These are phyloP conservation scores for Xylaria sp. DNA, from an alignment of 2,329 filamentous ascomycete species.

Conservation along the genomic window DNA sequence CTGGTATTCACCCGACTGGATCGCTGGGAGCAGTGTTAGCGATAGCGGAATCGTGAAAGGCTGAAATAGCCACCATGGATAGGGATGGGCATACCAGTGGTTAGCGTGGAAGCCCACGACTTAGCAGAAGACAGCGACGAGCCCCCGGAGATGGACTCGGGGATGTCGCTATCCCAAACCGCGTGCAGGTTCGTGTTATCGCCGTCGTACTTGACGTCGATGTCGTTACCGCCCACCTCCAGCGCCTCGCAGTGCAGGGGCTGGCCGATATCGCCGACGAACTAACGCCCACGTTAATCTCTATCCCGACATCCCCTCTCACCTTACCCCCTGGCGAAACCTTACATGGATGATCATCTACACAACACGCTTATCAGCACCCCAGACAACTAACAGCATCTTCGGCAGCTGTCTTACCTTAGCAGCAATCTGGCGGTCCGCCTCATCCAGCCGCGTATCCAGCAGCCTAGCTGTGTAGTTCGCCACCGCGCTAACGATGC, in stretches of 20 bases:
- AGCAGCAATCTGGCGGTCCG: slow-evolving; percentile 40
- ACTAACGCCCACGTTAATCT: slow-evolving; percentile 41
- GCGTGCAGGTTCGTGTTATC: slow-evolving; percentile 60
- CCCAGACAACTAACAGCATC: slow-evolving; percentile 11
- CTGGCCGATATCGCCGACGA: slow-evolving; percentile 60
- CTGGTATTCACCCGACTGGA: slow-evolving; percentile 43
- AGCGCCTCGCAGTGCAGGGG: slow-evolving; percentile 57
- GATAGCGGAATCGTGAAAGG: not conserved
- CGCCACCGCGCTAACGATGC: slow-evolving; percentile 59
- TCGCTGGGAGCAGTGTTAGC: slow-evolving; percentile 28
- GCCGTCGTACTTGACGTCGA: slow-evolving; percentile 56
- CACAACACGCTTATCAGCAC: slow-evolving; percentile 5
- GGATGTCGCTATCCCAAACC: slow-evolving; percentile 64
- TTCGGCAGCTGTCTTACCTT: slow-evolving; percentile 34
- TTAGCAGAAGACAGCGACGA: slow-evolving; percentile 40
- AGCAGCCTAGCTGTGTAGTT: slow-evolving; percentile 41
- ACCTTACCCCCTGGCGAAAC: slow-evolving; percentile 3
- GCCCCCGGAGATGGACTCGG: slow-evolving; percentile 48
- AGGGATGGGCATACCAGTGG: slow-evolving; percentile 28
- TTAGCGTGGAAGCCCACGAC: slow-evolving; percentile 43
- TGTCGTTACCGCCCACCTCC: slow-evolving; percentile 58
- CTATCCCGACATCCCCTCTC: not conserved
- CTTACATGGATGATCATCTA: slow-evolving; percentile 40
- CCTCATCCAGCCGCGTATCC: slow-evolving; percentile 29
- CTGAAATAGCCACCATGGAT: not conserved